These are phyloP conservation scores for Penicillium sp. DNA, from an alignment of 2,329 filamentous ascomycete species.

Conservation along the genomic window DNA sequence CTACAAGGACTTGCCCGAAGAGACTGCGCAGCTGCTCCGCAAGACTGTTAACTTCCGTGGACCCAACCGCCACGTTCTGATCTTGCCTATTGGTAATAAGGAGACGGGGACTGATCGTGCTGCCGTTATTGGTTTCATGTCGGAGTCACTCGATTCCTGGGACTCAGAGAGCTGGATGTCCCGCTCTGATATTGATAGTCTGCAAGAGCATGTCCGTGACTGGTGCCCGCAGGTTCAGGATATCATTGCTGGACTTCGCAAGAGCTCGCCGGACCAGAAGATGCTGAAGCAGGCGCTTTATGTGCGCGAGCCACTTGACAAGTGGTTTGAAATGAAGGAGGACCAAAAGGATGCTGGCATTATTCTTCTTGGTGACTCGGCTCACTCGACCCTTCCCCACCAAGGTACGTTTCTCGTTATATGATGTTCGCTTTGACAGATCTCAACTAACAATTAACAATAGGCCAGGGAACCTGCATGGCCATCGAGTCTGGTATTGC, in stretches of 20 bases:
- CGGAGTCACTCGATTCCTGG: conserved; percentile 37
- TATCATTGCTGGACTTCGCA: conserved; percentile 32
- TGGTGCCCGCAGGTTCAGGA: conserved; percentile 35
- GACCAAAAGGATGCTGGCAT: conserved; percentile 27
- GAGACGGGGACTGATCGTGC: conserved; percentile 33
- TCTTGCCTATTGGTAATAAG: conserved; percentile 39
- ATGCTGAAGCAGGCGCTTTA: conserved; percentile 39
- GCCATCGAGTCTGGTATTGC: conserved; percentile 37
- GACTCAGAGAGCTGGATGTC: conserved; percentile 39
- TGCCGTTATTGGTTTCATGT: conserved; percentile 40
- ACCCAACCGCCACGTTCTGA: conserved; percentile 34
- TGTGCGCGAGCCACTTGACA: conserved; percentile 32
- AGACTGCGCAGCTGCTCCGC: conserved; percentile 31
- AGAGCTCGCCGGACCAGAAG: conserved; percentile 29
- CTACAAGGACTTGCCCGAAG: conserved; percentile 32
- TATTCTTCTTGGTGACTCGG: conserved; percentile 34
- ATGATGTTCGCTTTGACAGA: not conserved
- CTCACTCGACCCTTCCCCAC: conserved; percentile 37
- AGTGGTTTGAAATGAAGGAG: conserved; percentile 33
- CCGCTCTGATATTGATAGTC: conserved; percentile 31
- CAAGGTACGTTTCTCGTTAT: conserved; percentile 23
- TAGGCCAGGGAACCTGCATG: conserved; percentile 37
- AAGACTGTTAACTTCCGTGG: conserved; percentile 38
- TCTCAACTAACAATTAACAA: not conserved
- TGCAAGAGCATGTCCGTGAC: conserved; percentile 35